Conservation (phyloP, 208 protist genomes). For the Leishmania amazonensis region DNA sequence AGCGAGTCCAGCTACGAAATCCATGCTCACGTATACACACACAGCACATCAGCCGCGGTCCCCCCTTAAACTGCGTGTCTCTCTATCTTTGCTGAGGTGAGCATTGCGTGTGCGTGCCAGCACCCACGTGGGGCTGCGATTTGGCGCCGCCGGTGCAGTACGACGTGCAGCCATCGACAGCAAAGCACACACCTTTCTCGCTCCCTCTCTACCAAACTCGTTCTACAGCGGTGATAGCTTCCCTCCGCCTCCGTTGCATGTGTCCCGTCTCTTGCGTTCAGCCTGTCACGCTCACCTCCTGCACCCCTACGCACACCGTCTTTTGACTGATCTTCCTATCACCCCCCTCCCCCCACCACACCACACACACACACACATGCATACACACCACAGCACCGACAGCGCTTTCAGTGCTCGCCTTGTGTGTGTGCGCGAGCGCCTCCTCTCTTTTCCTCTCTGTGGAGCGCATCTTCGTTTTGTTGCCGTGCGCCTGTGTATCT, state of each 20-base stretch:
- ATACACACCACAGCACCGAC: not conserved
- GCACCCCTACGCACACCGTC: not conserved
- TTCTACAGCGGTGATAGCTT: not conserved
- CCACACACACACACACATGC: not conserved
- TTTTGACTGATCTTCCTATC: too few species aligned
- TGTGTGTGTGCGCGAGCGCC: not conserved
- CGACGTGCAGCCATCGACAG: not conserved
- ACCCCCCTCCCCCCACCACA: not conserved
- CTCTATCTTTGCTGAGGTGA: not conserved
- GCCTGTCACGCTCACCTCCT: conserved; percentile 13
- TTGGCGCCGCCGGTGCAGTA: not conserved
- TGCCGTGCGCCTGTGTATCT: not conserved
- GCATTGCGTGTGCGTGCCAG: not conserved
- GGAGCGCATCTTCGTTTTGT: not conserved
- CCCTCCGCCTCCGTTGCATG: not conserved
- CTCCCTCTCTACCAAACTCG: not conserved
- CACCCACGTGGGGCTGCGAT: not conserved
- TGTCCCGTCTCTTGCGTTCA: not conserved
- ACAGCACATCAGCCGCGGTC: not conserved
- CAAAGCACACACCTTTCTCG: not conserved
- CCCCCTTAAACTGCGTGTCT: not conserved
- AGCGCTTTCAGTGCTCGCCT: not conserved
- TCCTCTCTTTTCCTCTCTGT: not conserved
- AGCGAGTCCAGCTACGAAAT: not conserved
- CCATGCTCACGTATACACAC: not conserved